These are phyloP conservation scores for Arthrobotrys entomopaga DNA, from an alignment of 2,329 filamentous ascomycete species.

Conservation along the genomic window DNA sequence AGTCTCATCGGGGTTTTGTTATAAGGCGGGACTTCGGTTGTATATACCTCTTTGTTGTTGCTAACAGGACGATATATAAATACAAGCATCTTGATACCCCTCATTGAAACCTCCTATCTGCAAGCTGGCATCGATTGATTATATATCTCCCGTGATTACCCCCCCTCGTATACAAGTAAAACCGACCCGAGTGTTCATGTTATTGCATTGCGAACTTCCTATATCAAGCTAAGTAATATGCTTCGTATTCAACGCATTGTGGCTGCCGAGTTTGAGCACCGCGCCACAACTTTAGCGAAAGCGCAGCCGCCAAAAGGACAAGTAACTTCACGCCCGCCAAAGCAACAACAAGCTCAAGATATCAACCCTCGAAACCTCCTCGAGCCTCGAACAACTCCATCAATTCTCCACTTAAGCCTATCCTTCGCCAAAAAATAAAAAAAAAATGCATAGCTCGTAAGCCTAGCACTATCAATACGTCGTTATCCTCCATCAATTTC, in stretches of 20 bases:
- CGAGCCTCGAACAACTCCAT: slow-evolving; percentile 11
- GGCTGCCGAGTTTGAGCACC: background rate
- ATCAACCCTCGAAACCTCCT: slow-evolving; percentile 13
- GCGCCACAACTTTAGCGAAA: slow-evolving; percentile 26
- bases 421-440: too few relatives aligned
- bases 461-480: background rate
- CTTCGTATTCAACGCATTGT: slow-evolving; percentile 26
- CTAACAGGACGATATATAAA: slow-evolving; percentile 3
- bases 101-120: background rate
- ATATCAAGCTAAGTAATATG: too few relatives aligned
- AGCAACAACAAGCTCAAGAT: slow-evolving; percentile 37
- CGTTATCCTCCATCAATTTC: background rate
- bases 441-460: slow-evolving; percentile 56
- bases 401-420: slow-evolving; percentile 10
- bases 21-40: background rate
- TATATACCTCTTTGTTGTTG: slow-evolving; percentile 2
- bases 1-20: background rate
- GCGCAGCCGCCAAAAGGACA: slow-evolving; percentile 48
- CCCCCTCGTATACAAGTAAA: background rate
- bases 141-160: background rate
- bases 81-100: slow-evolving; percentile 44
- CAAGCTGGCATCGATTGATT: background rate
- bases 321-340: slow-evolving; percentile 41
- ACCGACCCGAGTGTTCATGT: background rate
- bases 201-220: background rate